Evolutionary conservation across 202 grass and related monocot species (phyloP), one percentile per base, ranked within the genome.

Genomic region (Schoenoplectus tabernaemontani): DNA sequence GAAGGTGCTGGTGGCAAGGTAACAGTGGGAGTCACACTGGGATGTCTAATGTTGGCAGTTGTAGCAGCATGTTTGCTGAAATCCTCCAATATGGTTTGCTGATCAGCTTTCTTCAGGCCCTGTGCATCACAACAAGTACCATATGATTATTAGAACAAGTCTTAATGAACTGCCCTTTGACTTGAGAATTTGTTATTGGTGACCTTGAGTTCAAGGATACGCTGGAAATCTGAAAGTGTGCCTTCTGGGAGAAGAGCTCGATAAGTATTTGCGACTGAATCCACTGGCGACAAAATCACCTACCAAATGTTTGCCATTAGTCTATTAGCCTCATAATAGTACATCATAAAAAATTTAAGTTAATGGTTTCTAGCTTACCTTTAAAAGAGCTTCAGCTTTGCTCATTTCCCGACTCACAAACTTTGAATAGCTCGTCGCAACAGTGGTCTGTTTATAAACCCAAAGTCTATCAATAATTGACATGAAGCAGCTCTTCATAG

Each of bases 341-440:
- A 82, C 9, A 89, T 32, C 7, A 78, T 11, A 62, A 71, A 48
- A 77, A 73, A 17, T 60, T 28, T n/a, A 53, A 42, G 34, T 69
- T 19, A 32, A 58, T 57, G 36, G 42, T 39, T 46, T 24, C 57
- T 30, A 47, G 70, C 81, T 84, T 86, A 98, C 95, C 95, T 98
- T 98, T 76, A 98, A 87, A 61, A 99, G 96, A 66, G 96, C 96
- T 93, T 99, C 96, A 80, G 96, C 96, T 93, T 99, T 99, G 87
- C 92, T 96, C 96, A 96, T 96, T 89, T 99, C 96, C 66, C 92
- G 96, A 80, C 86, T 88, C 63, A 99, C 96, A 88, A 99, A 99
- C 80, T 99, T 99, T 58, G 96, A 96, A 66, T 99, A 99, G 83
- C 88, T 96, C 79, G 88, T 66, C 13, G 87, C 88, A 83, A 66